A percentile compares a stretch with the other conserved stretches of the same genome.
Conservation (phyloP, 2,329 filamentous ascomycete genomes). For the Sclerotinia nivalis region DNA sequence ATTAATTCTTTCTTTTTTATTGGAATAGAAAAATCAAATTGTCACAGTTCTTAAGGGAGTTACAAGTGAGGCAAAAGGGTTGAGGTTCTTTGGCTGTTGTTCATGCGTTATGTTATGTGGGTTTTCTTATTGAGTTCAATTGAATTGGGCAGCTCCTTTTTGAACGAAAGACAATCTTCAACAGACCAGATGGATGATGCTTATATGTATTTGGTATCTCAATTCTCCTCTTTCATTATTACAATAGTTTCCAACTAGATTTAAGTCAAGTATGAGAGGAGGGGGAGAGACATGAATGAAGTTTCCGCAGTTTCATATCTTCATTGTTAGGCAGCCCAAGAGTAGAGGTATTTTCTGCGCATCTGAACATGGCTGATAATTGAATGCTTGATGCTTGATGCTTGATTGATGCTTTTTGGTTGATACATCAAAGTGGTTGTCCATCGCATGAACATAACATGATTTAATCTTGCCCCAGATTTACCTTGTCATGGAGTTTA, state of each 20-base stretch:
- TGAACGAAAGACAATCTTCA: not conserved
- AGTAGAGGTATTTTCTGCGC: not conserved
- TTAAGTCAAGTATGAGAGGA: not conserved
- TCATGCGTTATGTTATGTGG: slow-evolving; percentile 10
- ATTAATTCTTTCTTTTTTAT: not conserved
- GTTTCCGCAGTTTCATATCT: not conserved
- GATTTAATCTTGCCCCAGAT: slow-evolving; percentile 10
- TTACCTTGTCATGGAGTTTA: slow-evolving; percentile 2
- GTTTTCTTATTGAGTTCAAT: not conserved
- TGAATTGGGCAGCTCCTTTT: not conserved
- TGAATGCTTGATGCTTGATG: not conserved
- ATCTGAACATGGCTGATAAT: not conserved
- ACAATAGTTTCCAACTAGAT: not conserved
- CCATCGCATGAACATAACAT: slow-evolving; percentile 21
- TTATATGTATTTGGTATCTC: not conserved
- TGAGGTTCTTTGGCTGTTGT: slow-evolving; percentile 7
- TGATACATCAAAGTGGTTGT: not conserved
- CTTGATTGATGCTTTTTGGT: not conserved
- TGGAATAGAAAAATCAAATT: not conserved
- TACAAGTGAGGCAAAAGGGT: not conserved
- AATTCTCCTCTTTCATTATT: not conserved
- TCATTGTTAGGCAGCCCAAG: slow-evolving; percentile 3
- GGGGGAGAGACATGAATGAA: not conserved
- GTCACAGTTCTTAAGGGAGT: not conserved
- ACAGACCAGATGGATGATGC: not conserved